Percentiles rank a stretch among this genome's conserved stretches.
phyloP scores from a whole-genome alignment of 2,329 filamentous ascomycete genomes.

The Lachnellula hyalina region DNA sequence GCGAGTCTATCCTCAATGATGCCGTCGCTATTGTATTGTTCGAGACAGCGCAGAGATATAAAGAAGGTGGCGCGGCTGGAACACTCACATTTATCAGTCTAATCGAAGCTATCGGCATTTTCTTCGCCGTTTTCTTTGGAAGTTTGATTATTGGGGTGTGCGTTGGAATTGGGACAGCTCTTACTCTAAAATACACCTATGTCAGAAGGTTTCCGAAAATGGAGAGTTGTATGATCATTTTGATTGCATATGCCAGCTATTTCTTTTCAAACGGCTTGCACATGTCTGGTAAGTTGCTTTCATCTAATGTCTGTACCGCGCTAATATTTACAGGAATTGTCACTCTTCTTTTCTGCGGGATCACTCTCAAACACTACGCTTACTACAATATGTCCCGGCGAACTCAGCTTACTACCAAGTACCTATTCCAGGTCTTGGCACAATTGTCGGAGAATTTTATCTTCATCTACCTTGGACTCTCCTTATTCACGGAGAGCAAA shows the following conservation, averaged over 20 bases:
- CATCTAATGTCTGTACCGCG: not conserved
- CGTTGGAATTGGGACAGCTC: constrained; percentile 79
- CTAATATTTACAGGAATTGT: constrained; percentile 57
- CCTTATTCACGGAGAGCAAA: constrained; percentile 85
- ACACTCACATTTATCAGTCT: constrained; percentile 75
- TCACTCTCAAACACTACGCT: constrained; percentile 96
- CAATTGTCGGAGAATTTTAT: constrained; percentile 99
- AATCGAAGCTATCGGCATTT: constrained; percentile 88
- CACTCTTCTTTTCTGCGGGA: constrained; percentile 93
- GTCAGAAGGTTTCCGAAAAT: constrained; percentile 91
- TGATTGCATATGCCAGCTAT: constrained; percentile 94
- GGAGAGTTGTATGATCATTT: constrained; percentile 87
- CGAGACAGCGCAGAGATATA: constrained; percentile 93
- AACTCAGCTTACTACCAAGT: constrained; percentile 96
- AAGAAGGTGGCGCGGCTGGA: constrained; percentile 62
- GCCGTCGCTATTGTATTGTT: constrained; percentile 98
- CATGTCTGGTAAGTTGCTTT: constrained; percentile 74
- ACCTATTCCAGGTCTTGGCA: constrained; percentile 89
- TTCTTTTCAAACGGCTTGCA: constrained; percentile 95
- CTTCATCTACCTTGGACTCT: constrained; percentile 95
- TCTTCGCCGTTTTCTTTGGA: constrained; percentile 93
- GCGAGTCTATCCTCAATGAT: constrained; percentile 96
- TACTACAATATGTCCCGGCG: constrained; percentile 99
- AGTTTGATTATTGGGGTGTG: constrained; percentile 84
- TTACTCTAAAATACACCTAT: constrained; percentile 91